phyloP scores from a whole-genome alignment of 2,329 filamentous ascomycete genomes.

The Zalaria obscura region DNA sequence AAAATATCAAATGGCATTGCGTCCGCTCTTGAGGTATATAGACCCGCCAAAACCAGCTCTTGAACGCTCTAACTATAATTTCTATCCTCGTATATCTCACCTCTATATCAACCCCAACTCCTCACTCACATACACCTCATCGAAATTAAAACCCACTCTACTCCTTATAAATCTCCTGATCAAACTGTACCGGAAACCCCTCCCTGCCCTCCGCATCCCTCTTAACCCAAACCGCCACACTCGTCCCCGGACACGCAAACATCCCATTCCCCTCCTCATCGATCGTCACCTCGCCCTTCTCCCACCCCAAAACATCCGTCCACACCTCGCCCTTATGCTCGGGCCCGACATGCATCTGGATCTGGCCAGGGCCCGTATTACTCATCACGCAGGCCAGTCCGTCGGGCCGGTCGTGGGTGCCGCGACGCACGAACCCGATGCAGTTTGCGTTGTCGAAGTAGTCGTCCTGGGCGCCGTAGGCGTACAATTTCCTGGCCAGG shows the following conservation, averaged over 20 bases:
- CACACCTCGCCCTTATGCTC: slow-evolving; percentile 38
- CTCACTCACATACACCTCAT: too few relatives aligned
- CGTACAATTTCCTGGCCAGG: slow-evolving; percentile 48
- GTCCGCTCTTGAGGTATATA: too few relatives aligned
- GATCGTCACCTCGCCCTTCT: slow-evolving; percentile 41
- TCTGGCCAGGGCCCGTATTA: slow-evolving; percentile 20
- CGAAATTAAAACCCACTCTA: too few relatives aligned
- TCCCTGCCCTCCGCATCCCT: slow-evolving; percentile 39
- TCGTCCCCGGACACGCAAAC: slow-evolving; percentile 40
- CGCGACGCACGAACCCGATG: slow-evolving; percentile 44
- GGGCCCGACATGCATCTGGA: slow-evolving; percentile 48
- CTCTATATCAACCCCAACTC: too few relatives aligned
- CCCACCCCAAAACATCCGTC: slow-evolving; percentile 49
- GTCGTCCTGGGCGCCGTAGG: slow-evolving; percentile 49
- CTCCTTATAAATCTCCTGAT: slow-evolving; percentile 9
- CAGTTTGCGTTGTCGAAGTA: slow-evolving; percentile 48
- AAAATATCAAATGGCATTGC: too few relatives aligned
- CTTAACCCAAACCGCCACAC: slow-evolving; percentile 49
- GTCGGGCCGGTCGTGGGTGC: slow-evolving; percentile 32
- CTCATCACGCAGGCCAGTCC: slow-evolving; percentile 38
- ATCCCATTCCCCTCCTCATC: slow-evolving; percentile 43
- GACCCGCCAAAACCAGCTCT: too few relatives aligned
- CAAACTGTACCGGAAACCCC: slow-evolving; percentile 22
- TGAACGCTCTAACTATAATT: too few relatives aligned
- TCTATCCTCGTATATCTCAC: too few relatives aligned